A percentile compares a stretch with the other conserved stretches of the same genome.
Evolutionary conservation across 2,329 filamentous ascomycete species (phyloP).

Genomic region (Tolypocladium tundrense): DNA sequence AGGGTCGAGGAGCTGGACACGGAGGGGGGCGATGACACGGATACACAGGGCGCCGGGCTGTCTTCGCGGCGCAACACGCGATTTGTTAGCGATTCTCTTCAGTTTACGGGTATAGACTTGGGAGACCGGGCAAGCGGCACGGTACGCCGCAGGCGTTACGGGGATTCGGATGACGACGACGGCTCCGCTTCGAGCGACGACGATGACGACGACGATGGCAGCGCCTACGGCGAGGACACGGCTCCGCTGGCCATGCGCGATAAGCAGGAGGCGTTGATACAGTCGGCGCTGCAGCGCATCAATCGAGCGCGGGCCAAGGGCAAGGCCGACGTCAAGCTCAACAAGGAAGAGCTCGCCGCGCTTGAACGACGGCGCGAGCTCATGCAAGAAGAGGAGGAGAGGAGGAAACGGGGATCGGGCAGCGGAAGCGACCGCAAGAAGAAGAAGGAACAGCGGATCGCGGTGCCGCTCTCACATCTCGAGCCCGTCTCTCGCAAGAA

Average conservation of each 20-base stretch:
- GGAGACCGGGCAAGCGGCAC: constrained; percentile 28
- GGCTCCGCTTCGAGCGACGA: constrained; percentile 11
- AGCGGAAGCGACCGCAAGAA: constrained; percentile 25
- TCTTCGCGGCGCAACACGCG: constrained; percentile 33
- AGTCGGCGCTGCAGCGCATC: constrained; percentile 71
- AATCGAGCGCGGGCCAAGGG: constrained; percentile 66
- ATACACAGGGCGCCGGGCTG: constrained; percentile 45
- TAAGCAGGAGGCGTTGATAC: constrained; percentile 65
- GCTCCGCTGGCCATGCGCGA: constrained; percentile 49
- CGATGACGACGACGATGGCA: constrained; percentile 28
- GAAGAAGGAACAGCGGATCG: constrained; percentile 35
- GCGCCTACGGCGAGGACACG: constrained; percentile 36
- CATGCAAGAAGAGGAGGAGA: constrained; percentile 48
- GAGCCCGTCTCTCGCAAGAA: constrained; percentile 30
- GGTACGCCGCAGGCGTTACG: constrained; percentile 26
- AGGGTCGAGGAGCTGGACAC: constrained; percentile 59
- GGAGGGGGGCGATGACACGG: constrained; percentile 45
- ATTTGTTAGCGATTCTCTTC: constrained; percentile 49
- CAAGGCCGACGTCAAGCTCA: constrained; percentile 69
- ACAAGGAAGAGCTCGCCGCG: constrained; percentile 68
- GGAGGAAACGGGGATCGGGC: constrained; percentile 42
- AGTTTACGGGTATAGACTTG: constrained; percentile 51
- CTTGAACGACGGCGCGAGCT: constrained; percentile 59
- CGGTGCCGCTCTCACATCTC: constrained; percentile 43
- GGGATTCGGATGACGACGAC: constrained; percentile 23